Evolutionary conservation across 768 basidiomycete species (phyloP).

Genomic region (Dacryopinax primogenitus): DNA sequence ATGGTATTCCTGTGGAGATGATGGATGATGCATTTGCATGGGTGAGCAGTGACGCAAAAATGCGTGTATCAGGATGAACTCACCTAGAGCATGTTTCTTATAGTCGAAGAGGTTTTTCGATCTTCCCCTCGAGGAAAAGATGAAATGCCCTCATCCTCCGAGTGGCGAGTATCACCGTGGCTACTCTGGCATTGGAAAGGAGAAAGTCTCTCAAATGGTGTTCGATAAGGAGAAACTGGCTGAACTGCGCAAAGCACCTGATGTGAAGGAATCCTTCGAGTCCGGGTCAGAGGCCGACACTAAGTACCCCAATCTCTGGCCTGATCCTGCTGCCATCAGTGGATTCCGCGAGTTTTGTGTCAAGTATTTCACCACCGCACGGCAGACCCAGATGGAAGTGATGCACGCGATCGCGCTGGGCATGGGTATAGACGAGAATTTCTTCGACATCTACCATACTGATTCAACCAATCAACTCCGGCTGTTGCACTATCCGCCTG

Average conservation of each 20-base stretch:
- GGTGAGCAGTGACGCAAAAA: background rate
- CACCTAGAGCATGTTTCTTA: background rate
- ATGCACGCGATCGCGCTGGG: slow-evolving; percentile 40
- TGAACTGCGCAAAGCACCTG: slow-evolving; percentile 4
- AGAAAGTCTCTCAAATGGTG: slow-evolving; percentile 5
- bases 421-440: slow-evolving; percentile 35
- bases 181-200: background rate
- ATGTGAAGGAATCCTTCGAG: slow-evolving; percentile 6
- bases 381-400: slow-evolving; percentile 29
- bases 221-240: slow-evolving; percentile 2
- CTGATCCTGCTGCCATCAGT: background rate
- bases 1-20: slow-evolving; percentile 30
- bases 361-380: background rate
- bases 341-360: slow-evolving; percentile 8
- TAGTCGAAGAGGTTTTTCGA: slow-evolving; percentile 10
- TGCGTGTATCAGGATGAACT: background rate
- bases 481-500: slow-evolving; percentile 43
- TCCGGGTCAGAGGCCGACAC: background rate
- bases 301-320: background rate
- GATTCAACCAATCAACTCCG: slow-evolving; percentile 42
- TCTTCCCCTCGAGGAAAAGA: slow-evolving; percentile 22
- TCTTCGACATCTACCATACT: slow-evolving; percentile 35
- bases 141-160: slow-evolving; percentile 36
- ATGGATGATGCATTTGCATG: slow-evolving; percentile 14
- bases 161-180: slow-evolving; percentile 38